Conservation (phyloP, 805 yeast species). For the Hanseniaspora thailandica region DNA sequence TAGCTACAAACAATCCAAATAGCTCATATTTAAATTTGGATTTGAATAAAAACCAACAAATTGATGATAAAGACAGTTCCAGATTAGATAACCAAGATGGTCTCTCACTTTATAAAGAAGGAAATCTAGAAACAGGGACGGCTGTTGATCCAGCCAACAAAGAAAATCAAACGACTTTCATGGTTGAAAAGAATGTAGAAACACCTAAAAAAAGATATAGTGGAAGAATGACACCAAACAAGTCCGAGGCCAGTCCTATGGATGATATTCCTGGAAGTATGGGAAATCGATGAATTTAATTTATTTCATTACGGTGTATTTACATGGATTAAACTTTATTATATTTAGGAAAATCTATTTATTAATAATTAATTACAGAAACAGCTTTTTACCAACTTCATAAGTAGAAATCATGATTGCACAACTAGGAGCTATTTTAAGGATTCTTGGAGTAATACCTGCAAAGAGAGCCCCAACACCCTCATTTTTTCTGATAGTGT, state of each 20-base stretch:
- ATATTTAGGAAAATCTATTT: too few species aligned
- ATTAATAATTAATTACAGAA: constrained; percentile 17
- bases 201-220: not conserved
- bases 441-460: constrained; percentile 72
- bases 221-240: not conserved
- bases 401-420: constrained; percentile 96
- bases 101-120: not conserved
- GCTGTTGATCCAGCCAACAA: constrained; percentile 2
- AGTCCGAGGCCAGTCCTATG: not conserved
- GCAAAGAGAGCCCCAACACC: constrained; percentile 78
- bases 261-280: not conserved
- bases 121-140: constrained; percentile 3
- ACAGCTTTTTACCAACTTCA: constrained; percentile 68
- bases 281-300: too few species aligned
- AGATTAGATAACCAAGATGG: not conserved
- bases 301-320: too few species aligned
- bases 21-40: not conserved
- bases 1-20: not conserved
- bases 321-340: too few species aligned
- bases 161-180: not conserved
- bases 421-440: constrained; percentile 93
- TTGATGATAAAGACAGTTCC: not conserved
- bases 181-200: not conserved
- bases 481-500: constrained; percentile 52
- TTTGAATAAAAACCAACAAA: not conserved